Evolutionary conservation across 2,329 filamentous ascomycete genomes (phyloP), one percentile per base, ranked within the genome.

Genomic region (Scleromitrula shiraiana): DNA sequence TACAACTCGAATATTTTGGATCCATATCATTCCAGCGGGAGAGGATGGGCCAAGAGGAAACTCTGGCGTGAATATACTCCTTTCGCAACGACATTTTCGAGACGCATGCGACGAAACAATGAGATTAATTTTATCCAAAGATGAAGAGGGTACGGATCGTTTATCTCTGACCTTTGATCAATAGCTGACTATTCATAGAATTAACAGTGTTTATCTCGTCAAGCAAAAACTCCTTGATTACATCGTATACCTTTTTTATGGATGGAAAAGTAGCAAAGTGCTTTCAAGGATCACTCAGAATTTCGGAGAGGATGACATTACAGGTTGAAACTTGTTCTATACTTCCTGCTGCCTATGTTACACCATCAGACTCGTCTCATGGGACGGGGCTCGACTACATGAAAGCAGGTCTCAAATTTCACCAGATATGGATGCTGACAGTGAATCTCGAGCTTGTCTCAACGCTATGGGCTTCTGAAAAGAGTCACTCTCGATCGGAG

Each of bases 81-180:
- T 72, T 4, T 73, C 70, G 5, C 67, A 67, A 54, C 69, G 65
- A 38, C 75, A 77, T 54, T 66, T 70, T 24, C 67, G 68, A 41
- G 65, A 67, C 40, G 45, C 57, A 9, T 61, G 62, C 20, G 67
- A 69, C 53, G 61, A 60, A 24, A 64, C 59, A 3, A 55, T 76
- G 15, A 68, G 66, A 41, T 56, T 77, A 23, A 59, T 62, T 20
- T 59, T 72, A 12, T 38, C 58, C 1, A 40, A 51, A 30, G 53
- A 58, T 24, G 53, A 55, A 10, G 41, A 50, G 41, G 54, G 59
- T 60, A 55, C 38, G 50, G 7, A 27, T 30, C 27, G 27, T 33
- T 7, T 7, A n/a, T 23, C n/a, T 7, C 5, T 15, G 8, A 20
- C 7, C 15, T n/a, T 24, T 20, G 26, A 10, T 17, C 14, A 8